These are phyloP conservation scores for Lasiodiplodia sp. DNA, from an alignment of 2,329 filamentous ascomycete species.

Conservation along the genomic window DNA sequence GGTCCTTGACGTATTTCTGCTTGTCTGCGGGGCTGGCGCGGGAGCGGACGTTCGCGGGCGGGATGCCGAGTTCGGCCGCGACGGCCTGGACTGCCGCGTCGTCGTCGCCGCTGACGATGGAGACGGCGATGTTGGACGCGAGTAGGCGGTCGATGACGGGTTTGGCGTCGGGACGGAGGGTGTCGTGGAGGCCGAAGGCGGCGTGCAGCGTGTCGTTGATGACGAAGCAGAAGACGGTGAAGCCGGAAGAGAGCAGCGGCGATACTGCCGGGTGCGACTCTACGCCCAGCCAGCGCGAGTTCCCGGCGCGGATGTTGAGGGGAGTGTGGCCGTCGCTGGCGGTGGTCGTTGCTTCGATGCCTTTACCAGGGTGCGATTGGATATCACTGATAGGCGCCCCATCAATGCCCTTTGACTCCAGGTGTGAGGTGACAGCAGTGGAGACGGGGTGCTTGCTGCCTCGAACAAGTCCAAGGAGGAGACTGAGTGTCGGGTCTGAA, in stretches of 20 bases:
- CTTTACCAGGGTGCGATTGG: constrained; percentile 12
- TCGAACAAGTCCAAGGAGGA: constrained; percentile 51
- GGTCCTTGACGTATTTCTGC: constrained; percentile 56
- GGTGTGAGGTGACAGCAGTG: constrained; percentile 4
- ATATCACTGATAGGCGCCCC: neutral
- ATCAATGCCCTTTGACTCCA: neutral
- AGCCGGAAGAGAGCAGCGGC: constrained; percentile 2
- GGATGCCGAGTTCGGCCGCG: constrained; percentile 51
- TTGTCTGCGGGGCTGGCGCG: constrained; percentile 63
- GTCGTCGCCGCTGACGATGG: constrained; percentile 67
- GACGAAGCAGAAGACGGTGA: constrained; percentile 52
- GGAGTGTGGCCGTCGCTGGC: neutral
- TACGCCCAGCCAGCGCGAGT: constrained; percentile 11
- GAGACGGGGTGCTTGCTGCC: constrained; percentile 35
- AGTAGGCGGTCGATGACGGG: constrained; percentile 61
- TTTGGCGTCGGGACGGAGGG: constrained; percentile 59
- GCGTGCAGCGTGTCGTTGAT: constrained; percentile 53
- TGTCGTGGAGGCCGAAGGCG: constrained; percentile 59
- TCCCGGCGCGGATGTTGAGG: constrained; percentile 17
- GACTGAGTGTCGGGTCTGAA: constrained; percentile 33
- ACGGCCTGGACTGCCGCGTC: constrained; percentile 56
- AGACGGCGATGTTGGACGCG: constrained; percentile 56
- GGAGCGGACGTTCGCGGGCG: constrained; percentile 49
- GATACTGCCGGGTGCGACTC: neutral
- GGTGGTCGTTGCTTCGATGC: constrained; percentile 9